Conservation (phyloP, 1,139 yeast genomes). For the Blastobotrys ciferrii region DNA sequence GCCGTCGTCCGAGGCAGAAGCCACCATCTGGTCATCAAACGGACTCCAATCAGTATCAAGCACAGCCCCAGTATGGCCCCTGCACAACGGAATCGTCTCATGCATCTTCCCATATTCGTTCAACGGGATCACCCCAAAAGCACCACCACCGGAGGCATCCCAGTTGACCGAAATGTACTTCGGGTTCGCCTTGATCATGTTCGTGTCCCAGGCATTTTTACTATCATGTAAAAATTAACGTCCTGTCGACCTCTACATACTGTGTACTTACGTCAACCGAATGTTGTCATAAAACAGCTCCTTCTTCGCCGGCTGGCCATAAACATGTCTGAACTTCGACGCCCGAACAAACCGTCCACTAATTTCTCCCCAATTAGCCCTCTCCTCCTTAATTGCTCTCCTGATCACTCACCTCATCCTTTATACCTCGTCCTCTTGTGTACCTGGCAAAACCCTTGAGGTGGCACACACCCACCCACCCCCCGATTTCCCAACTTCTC, state of each 20-base stretch:
- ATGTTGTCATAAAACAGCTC: slow-evolving; percentile 88
- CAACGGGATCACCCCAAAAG: slow-evolving; percentile 89
- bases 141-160: slow-evolving; percentile 97
- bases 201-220: slow-evolving; percentile 95
- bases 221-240: slow-evolving; percentile 44
- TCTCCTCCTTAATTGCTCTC: background rate
- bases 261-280: slow-evolving; percentile 35
- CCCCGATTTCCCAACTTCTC: background rate
- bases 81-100: slow-evolving; percentile 84
- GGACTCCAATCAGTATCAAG: slow-evolving; percentile 95
- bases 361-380: slow-evolving; percentile 7
- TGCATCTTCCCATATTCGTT: slow-evolving; percentile 90
- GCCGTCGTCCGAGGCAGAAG: slow-evolving; percentile 90
- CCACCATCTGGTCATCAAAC: slow-evolving; percentile 71
- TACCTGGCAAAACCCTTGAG: background rate
- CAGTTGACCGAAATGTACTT: slow-evolving; percentile 83
- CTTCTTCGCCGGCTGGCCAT: slow-evolving; percentile 85
- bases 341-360: slow-evolving; percentile 96
- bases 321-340: slow-evolving; percentile 93
- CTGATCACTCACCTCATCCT: background rate
- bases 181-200: slow-evolving; percentile 79
- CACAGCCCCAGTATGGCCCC: slow-evolving; percentile 95
- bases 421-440: background rate
- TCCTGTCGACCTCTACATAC: background rate
- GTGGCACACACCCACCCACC: background rate